A percentile compares a stretch with the other conserved stretches of the same genome.
Evolutionary conservation across 768 basidiomycete species (phyloP).

Genomic region (Trametes meyenii): DNA sequence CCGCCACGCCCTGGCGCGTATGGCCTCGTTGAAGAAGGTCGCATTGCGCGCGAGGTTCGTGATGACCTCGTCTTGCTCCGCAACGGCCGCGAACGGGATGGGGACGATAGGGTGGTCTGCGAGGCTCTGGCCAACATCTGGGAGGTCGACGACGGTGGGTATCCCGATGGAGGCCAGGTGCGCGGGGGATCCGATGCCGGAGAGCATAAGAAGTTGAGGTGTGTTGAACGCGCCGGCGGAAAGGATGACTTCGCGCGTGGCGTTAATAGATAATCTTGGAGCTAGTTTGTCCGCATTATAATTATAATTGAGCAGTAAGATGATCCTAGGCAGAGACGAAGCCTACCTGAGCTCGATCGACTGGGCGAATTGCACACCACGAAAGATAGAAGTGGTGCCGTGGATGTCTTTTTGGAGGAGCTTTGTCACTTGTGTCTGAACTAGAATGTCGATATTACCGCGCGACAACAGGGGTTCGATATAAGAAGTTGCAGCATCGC

Average conservation of each 20-base stretch:
- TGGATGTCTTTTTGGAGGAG: background rate
- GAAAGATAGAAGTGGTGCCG: background rate
- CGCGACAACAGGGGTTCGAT: constrained; percentile 2
- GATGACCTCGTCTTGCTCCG: constrained; percentile 8
- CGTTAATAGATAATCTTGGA: constrained; percentile 13
- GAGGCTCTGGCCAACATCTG: constrained; percentile 35
- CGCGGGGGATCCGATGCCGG: constrained; percentile 33
- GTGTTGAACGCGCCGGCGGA: constrained; percentile 26
- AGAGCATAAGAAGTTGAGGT: constrained; percentile 32
- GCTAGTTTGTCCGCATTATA: background rate
- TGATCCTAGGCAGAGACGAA: background rate
- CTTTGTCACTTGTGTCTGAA: constrained; percentile 12
- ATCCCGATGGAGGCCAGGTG: constrained; percentile 29
- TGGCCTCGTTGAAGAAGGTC: background rate
- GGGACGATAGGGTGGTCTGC: constrained; percentile 30
- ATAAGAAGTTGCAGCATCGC: constrained; percentile 7
- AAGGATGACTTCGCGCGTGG: constrained; percentile 29
- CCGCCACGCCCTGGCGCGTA: constrained; percentile 18
- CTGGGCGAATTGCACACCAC: constrained; percentile 12
- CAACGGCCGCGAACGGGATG: constrained; percentile 22
- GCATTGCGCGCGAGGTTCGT: constrained; percentile 21
- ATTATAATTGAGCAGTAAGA: background rate
- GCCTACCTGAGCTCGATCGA: constrained; percentile 3
- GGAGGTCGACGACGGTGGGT: constrained; percentile 25
- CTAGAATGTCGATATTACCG: constrained; percentile 13